Conservation (phyloP, 257 asterid species). For the Leptodermis oblonga region DNA sequence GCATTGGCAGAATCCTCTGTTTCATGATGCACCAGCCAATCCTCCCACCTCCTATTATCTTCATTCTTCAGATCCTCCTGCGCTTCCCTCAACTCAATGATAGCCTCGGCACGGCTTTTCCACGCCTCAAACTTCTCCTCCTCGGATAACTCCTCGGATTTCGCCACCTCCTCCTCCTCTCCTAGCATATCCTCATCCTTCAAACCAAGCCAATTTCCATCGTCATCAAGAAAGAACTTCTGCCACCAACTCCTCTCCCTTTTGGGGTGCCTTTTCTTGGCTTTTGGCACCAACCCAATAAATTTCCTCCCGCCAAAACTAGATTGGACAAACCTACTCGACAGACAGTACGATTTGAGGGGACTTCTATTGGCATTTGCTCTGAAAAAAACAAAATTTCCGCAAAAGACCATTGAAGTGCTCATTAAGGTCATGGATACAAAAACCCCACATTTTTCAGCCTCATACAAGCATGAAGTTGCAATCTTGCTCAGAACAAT, state of each 20-base stretch:
- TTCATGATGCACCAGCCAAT: constrained; percentile 79
- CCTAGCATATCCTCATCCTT: constrained; percentile 71
- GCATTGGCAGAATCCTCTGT: constrained; percentile 41
- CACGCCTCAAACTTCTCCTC: constrained; percentile 92
- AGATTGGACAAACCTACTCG: constrained; percentile 28
- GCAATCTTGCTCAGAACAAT: constrained; percentile 36
- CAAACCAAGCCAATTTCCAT: constrained; percentile 86
- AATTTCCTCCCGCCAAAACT: constrained; percentile 45
- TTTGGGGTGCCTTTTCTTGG: constrained; percentile 52
- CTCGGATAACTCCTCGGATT: constrained; percentile 58
- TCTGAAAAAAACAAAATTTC: constrained; percentile 43
- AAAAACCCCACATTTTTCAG: constrained; percentile 61
- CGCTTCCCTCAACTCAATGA: constrained; percentile 88
- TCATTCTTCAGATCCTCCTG: constrained; percentile 76
- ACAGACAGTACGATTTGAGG: constrained; percentile 25
- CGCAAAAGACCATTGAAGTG: constrained; percentile 67
- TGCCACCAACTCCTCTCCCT: constrained; percentile 80
- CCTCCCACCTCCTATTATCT: constrained; percentile 92
- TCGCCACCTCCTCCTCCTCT: constrained; percentile 46
- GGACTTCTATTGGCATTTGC: constrained; percentile 24
- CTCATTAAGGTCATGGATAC: constrained; percentile 74
- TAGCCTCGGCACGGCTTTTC: constrained; percentile 91
- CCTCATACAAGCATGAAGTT: constrained; percentile 39
- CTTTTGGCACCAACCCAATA: constrained; percentile 54
- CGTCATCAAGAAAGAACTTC: constrained; percentile 71